Evolutionary conservation across 2,329 filamentous ascomycete species (phyloP), one percentile per base, ranked within the genome.

Genomic region (Sphaerostilbella broomeana): DNA sequence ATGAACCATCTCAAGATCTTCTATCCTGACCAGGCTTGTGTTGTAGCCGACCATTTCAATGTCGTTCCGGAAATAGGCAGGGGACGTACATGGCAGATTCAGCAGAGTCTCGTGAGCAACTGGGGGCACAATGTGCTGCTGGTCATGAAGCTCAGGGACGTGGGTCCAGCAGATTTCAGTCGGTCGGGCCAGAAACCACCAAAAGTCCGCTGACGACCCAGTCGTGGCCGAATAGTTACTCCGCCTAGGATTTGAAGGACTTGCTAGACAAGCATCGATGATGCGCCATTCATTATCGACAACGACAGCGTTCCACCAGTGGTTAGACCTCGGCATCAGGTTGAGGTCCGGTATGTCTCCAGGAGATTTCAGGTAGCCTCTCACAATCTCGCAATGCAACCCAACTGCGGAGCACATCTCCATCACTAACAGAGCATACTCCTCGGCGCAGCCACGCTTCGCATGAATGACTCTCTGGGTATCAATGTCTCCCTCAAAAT

Each of bases 271-370:
- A 59, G 87, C 92, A 60, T 98, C 92, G 68, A 98, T 86, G 49
- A 97, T 84, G 35, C 92, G 84, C 92, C 92, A 98, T 63, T 95
- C 88, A 16, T 85, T 83, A 59, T 98, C 92, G 7, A 95, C 81
- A 24, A 95, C 67, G 13, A 97, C 86, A 1, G 87, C 81, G 52
- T 98, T 98, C 92, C 92, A 98, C 80, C 85, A 97, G 63, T 98
- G 92, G 55, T 98, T 98, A 0, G 90, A 75, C 20, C 82, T 79
- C n/a, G 86, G 86, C 59, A 90, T 78, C 42, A 83, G 82, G 46
- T 84, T 85, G 29, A 88, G 69, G 52, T 97, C 89, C 2, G 84
- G 70, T 6, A 81, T 67, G 53, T 97, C 92, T 1, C 90, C 90
- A 0, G 92, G 92, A 1, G 77, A 73, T 60, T 98, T 98, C 40